A percentile compares a stretch with the other conserved stretches of the same genome.
These are phyloP conservation scores for Tolypocladium amazonense DNA, from an alignment of 2,329 filamentous ascomycete genomes.

Conservation along the genomic window DNA sequence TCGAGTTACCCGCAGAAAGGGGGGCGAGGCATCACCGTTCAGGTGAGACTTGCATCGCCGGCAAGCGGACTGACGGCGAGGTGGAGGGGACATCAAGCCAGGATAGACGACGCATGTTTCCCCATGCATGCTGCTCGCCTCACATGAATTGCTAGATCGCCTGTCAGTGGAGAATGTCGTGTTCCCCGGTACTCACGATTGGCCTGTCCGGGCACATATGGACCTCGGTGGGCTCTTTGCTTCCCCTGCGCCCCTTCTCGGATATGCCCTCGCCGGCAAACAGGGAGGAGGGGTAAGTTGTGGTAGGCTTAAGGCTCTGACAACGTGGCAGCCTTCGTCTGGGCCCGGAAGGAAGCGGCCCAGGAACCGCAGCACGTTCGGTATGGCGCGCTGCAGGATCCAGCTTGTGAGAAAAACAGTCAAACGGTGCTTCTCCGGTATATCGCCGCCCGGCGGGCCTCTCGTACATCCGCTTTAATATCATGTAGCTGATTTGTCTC, in stretches of 20 bases:
- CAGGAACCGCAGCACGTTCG: conserved; percentile 1
- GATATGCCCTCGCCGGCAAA: neutral
- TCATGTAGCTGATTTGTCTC: neutral
- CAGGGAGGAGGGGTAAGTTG: conserved; percentile 3
- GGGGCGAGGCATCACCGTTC: neutral
- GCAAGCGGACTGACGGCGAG: neutral
- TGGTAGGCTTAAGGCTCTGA: conserved; percentile 1
- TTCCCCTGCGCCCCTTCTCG: neutral
- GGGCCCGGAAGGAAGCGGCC: conserved; percentile 4
- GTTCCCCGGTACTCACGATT: neutral
- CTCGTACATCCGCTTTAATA: neutral
- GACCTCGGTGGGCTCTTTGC: neutral
- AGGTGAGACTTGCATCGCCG: neutral
- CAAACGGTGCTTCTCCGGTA: neutral
- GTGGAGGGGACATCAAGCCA: neutral
- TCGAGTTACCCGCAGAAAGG: neutral
- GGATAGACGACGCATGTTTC: conserved; percentile 7
- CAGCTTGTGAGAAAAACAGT: neutral
- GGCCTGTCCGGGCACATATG: neutral
- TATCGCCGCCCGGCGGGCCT: neutral
- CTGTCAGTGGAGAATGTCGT: neutral
- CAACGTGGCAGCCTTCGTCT: conserved; percentile 18
- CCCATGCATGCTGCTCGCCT: conserved; percentile 20
- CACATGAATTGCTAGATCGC: conserved; percentile 18
- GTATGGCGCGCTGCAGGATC: neutral